phyloP scores from a whole-genome alignment of 345 rosid species.

The Corchorus capsularis region DNA sequence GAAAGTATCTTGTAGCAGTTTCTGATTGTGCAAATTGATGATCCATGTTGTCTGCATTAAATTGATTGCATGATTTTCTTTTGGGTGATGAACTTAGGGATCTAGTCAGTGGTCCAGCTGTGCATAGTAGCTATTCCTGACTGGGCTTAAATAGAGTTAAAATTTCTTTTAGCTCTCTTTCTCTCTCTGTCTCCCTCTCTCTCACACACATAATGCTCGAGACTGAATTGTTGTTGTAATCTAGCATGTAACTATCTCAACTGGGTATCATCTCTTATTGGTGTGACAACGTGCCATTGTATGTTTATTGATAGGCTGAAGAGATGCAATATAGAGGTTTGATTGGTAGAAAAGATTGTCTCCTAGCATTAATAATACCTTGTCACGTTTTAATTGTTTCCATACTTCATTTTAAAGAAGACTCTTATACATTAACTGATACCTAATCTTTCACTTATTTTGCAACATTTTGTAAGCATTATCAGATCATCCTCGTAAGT shows the following conservation, averaged over 20 bases:
- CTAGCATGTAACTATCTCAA: background rate
- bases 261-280: background rate
- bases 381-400: background rate
- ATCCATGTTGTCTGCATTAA: constrained; percentile 6
- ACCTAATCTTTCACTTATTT: background rate
- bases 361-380: background rate
- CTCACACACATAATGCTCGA: background rate
- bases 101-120: background rate
- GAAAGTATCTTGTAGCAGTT: background rate
- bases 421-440: background rate
- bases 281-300: background rate
- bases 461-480: background rate
- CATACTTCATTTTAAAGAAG: background rate
- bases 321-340: background rate
- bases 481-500: background rate
- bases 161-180: background rate
- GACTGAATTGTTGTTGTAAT: background rate
- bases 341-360: background rate
- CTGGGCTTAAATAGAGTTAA: background rate
- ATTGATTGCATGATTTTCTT: background rate
- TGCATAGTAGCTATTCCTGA: background rate
- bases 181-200: constrained; percentile 6
- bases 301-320: background rate
- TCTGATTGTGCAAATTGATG: constrained; percentile 3
- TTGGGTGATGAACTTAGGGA: background rate